These are phyloP conservation scores for Piper longum DNA, from an alignment of 164 flowering plant genomes.

Conservation along the genomic window DNA sequence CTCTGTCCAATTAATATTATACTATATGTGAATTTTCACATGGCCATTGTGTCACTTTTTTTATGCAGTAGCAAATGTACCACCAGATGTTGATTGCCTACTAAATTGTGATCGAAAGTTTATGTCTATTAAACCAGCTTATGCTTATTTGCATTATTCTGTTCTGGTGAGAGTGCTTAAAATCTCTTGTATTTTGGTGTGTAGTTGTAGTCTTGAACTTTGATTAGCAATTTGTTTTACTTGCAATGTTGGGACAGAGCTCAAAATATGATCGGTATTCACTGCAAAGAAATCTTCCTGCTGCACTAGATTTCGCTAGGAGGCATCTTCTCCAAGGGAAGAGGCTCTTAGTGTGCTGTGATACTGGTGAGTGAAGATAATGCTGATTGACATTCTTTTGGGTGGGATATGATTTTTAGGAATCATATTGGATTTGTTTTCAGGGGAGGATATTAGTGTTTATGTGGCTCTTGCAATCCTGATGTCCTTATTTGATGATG, in stretches of 20 bases:
- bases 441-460: slow-evolving; percentile 91
- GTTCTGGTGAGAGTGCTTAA: slow-evolving; percentile 41
- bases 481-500: slow-evolving; percentile 30
- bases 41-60: background rate
- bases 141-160: slow-evolving; percentile 56
- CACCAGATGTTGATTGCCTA: slow-evolving; percentile 37
- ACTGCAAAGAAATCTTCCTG: slow-evolving; percentile 48
- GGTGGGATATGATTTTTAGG: background rate
- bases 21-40: too few species aligned
- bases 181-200: too few species aligned
- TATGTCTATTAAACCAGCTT: slow-evolving; percentile 15
- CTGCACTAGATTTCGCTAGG: slow-evolving; percentile 60
- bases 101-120: slow-evolving; percentile 51
- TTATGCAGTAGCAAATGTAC: slow-evolving; percentile 33
- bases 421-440: slow-evolving; percentile 1
- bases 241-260: slow-evolving; percentile 24
- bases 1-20: too few species aligned
- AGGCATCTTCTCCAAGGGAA: slow-evolving; percentile 41
- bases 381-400: background rate
- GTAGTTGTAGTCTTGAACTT: background rate
- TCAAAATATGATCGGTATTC: slow-evolving; percentile 81
- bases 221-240: too few species aligned
- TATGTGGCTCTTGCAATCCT: slow-evolving; percentile 78
- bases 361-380: slow-evolving; percentile 34
- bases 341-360: slow-evolving; percentile 56